Evolutionary conservation across 2,329 filamentous ascomycete genomes (phyloP).

Genomic region (Aspergillus spinulosporus): DNA sequence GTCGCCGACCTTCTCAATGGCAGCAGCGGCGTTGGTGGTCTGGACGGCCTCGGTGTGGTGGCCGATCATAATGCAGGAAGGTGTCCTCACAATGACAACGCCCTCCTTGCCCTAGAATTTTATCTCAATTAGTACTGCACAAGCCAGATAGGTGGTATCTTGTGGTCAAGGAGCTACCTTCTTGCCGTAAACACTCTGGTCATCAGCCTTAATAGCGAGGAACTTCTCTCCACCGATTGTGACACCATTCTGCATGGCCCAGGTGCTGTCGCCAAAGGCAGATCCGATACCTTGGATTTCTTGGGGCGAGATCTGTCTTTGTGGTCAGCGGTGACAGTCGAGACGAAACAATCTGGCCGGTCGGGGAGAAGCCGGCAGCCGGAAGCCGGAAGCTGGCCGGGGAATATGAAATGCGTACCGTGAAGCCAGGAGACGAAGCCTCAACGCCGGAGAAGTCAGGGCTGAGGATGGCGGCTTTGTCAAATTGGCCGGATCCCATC

Average conservation of each 20-base stretch:
- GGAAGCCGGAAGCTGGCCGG: not conserved
- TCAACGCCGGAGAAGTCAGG: conserved; percentile 76
- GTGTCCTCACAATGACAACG: conserved; percentile 80
- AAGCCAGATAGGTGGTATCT: not conserved
- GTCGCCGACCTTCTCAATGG: conserved; percentile 80
- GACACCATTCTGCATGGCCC: conserved; percentile 62
- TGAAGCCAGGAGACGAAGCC: conserved; percentile 70
- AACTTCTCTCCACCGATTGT: conserved; percentile 76
- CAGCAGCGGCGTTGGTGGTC: conserved; percentile 73
- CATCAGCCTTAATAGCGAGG: conserved; percentile 73
- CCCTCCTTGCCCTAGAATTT: conserved; percentile 70
- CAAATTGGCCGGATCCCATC: conserved; percentile 73
- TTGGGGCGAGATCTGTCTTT: conserved; percentile 51
- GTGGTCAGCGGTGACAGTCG: conserved; percentile 11
- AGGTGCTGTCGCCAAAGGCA: conserved; percentile 53
- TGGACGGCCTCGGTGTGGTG: conserved; percentile 76
- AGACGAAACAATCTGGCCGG: not conserved
- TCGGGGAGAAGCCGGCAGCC: not conserved
- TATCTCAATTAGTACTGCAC: conserved; percentile 8
- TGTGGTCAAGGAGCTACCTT: conserved; percentile 59
- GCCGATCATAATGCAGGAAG: conserved; percentile 81
- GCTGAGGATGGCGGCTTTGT: conserved; percentile 84
- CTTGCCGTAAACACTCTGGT: conserved; percentile 79
- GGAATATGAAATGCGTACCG: conserved; percentile 55
- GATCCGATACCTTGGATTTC: conserved; percentile 58